Percentiles rank a stretch among this genome's conserved stretches.
These are phyloP conservation scores for Claviceps pazoutovae DNA, from an alignment of 2,329 filamentous ascomycete genomes.

Conservation along the genomic window DNA sequence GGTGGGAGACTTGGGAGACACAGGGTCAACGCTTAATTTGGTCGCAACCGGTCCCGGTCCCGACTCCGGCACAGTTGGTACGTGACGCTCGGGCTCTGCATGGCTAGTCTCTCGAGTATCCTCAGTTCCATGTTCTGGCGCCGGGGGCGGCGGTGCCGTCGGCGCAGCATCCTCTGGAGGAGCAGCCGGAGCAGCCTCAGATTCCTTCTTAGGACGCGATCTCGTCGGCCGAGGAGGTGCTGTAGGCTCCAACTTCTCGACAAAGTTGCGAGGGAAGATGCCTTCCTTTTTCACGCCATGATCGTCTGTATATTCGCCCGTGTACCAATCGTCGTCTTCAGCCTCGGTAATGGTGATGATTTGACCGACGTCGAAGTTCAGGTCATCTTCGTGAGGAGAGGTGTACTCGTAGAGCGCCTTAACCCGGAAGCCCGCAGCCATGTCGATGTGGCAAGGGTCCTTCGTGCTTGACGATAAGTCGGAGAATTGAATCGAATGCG, in stretches of 20 bases:
- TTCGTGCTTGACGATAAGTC: not conserved
- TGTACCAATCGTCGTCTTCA: constrained; percentile 91
- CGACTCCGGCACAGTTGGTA: constrained; percentile 16
- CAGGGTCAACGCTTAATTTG: constrained; percentile 19
- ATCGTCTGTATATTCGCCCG: constrained; percentile 71
- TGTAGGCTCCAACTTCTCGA: constrained; percentile 86
- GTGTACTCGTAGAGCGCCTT: constrained; percentile 91
- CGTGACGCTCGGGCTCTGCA: constrained; percentile 22
- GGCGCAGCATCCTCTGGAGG: constrained; percentile 21
- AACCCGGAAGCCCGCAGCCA: constrained; percentile 78
- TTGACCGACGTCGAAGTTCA: constrained; percentile 73
- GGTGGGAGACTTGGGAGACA: constrained; percentile 7
- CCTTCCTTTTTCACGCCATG: constrained; percentile 63
- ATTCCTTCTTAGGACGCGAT: constrained; percentile 50
- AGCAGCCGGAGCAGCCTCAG: constrained; percentile 20
- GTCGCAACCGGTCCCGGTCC: constrained; percentile 11
- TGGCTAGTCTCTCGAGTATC: constrained; percentile 18
- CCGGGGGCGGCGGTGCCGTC: constrained; percentile 18
- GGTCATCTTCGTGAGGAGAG: constrained; percentile 87
- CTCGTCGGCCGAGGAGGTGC: constrained; percentile 77
- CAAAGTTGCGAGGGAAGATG: constrained; percentile 92
- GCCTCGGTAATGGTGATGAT: constrained; percentile 87
- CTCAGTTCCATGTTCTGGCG: constrained; percentile 20
- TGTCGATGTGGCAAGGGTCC: constrained; percentile 26
- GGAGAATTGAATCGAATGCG: constrained; percentile 3